Base-by-base conservation (phyloP, 2,329 filamentous ascomycete genomes). In the Talaromyces sp. region DNA sequence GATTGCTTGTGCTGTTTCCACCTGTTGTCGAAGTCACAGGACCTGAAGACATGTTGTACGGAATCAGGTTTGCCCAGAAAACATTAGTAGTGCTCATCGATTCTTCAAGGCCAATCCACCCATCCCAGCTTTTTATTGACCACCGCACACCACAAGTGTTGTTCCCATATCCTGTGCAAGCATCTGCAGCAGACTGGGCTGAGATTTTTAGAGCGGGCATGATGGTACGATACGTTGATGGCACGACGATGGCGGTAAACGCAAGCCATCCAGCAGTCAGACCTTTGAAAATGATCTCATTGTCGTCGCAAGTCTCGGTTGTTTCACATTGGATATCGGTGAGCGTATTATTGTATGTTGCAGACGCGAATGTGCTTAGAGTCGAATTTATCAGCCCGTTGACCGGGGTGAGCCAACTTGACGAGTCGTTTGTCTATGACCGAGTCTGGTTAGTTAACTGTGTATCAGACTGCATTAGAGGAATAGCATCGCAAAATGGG, bases 251-350 rank as follows among this genome's bases (percentile, higher is more conserved):
- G 0, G 80, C 80, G 4, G 83, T 79, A 4, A 80, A 76, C 21
- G 82, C 84, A 75, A 80, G 78, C 80, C 84, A 89, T 38, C 86
- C 82, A 0, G 81, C 75, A 8, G 88, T 77, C 68, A 86, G 88
- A 9, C 84, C 85, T 71, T 88, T 89, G 79, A 88, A 89, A 0
- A 81, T 81, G 54, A 79, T 81, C 70, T 87, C 84, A 64, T 88
- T 85, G n/a, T 81, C 77, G 69, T 86, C 83, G 74, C 86, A 88
- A 12, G 72, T 79, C 64, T 76, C 70, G 58, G 77, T 67, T 52
- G 68, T 72, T 69, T 88, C 86, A 67, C 86, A 89, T 14, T 83
- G 80, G 46, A 77, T 75, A 69, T 88, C 86, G 65, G 78, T 84
- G 75, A 87, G 81, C 61, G 86, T 54, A 27, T 53, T 61, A 17